Base-by-base conservation (phyloP, 1,284 basidiomycete species). In the Sanghuangporus sanghuang region DNA sequence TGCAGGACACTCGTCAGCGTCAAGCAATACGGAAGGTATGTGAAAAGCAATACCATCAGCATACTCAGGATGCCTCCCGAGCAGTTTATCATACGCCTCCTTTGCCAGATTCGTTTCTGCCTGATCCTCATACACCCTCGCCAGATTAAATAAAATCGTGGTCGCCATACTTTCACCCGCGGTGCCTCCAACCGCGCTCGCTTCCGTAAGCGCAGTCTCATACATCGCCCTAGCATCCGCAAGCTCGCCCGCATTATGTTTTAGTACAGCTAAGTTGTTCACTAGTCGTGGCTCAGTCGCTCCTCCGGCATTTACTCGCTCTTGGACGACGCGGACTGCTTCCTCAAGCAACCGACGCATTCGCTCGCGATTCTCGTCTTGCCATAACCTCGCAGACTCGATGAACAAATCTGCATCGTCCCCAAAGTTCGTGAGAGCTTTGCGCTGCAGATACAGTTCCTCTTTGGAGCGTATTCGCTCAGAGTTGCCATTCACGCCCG, bases 1-100 rank as follows among this genome's bases (percentile, higher is more conserved):
- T 96, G 69, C 50, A 64, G 18, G 40, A 40, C 46, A 18, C 16
- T 18, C 8, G 21, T 46, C 16, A 46, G 16, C 16, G 21, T 46
- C 12, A 46, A n/a, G 44, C 21, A 46, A n/a, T 3, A 46, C 16
- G 44, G 2, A 14, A 11, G 44, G 6, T 32, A 32, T 3, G 1
- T 32, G 5, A 7, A 55, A 38, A 49, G 21, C 78, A 88, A 64
- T 69, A 95, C 95, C 95, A 73, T 97, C 95, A 53, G 93, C 84
- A 73, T 96, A 97, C 76, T 97, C 95, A 0, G 94, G 92, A 78
- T 98, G 95, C 62, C 90, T 82, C 16, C 84, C 78, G 35, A 97
- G 75, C 6, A 98, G 79, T 71, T 93, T 93, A 54, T 90, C 85
- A 70, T 95, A 97, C 6, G 92, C 92, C 68, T 90, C 90, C 66